Evolutionary conservation across 2,329 filamentous ascomycete genomes (phyloP), one percentile per base, ranked within the genome.

Genomic region (Coniochaeta sp.): DNA sequence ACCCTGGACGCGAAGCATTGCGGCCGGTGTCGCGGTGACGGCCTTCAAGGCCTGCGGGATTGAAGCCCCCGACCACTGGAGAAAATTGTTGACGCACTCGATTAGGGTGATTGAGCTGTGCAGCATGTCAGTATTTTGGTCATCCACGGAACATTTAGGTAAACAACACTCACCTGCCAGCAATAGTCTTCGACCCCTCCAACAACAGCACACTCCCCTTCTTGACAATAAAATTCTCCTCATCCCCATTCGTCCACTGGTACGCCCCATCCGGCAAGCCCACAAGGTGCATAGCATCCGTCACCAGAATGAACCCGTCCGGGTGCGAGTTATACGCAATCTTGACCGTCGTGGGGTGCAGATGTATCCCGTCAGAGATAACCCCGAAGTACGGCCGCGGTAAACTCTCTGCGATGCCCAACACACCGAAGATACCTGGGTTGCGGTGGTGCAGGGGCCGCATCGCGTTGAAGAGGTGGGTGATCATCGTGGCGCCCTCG

Each of bases 401-500:
- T 51, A 72, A 62, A 55, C 68, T 75, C 60, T 85, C 79, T 8
- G 78, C 78, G 55, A 80, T 79, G 54, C 91, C 90, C 13, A 96
- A 73, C 0, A 95, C 82, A 26, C 91, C 91, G 65, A 95, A 95
- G 60, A 96, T 83, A 32, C 91, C 91, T 0, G 91, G 91, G 67
- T 96, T 91, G 53, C 91, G 86, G 74, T 96, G 90, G 67, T 94
- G 89, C 49, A 95, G 81, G 13, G 90, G 90, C 1, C 85, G 80
- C 91, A 96, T 96, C 24, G 91, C 91, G 66, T 96, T 96, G 80
- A 95, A 96, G 1, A 96, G 77, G 63, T 96, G 91, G 0, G 91
- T 96, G 58, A 96, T 87, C 89, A 95, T 95, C 48, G 81, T 87
- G 2, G 88, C 89, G 49, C 91, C 91, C 6, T 83, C 77, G n/a